phyloP scores from a whole-genome alignment of 2,329 filamentous ascomycete genomes.

The Ophiostoma sp. region DNA sequence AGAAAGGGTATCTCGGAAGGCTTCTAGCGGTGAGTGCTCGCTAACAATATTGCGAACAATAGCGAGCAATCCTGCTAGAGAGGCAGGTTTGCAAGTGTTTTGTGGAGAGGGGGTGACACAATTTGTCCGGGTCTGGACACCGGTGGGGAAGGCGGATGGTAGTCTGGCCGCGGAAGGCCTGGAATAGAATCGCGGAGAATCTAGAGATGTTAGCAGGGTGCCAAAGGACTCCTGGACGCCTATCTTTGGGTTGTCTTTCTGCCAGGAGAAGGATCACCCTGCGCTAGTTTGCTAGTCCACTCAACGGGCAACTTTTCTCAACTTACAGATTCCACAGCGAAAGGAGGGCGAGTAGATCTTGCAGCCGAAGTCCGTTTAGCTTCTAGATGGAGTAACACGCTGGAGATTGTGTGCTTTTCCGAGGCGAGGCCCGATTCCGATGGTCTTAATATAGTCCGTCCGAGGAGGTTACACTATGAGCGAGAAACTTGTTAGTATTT shows the following conservation, averaged over 20 bases:
- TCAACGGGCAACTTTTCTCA: background rate
- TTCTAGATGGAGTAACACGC: background rate
- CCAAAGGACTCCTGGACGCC: background rate
- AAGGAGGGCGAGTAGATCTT: background rate
- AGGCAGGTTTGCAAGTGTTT: background rate
- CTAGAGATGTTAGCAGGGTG: constrained; percentile 3
- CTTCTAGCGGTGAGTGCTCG: constrained; percentile 11
- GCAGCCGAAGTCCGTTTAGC: background rate
- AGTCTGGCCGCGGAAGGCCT: constrained; percentile 11
- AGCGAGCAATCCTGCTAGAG: background rate
- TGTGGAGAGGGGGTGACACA: constrained; percentile 1
- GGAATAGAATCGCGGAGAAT: constrained; percentile 8
- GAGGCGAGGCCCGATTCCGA: constrained; percentile 3
- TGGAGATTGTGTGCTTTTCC: background rate
- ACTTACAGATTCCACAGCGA: constrained; percentile 3
- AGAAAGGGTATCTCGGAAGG: background rate
- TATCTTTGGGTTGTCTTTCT: background rate
- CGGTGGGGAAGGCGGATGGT: constrained; percentile 16
- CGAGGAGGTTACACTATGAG: background rate
- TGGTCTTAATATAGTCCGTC: constrained; percentile 1
- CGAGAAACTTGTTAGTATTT: background rate
- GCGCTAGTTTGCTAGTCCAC: background rate
- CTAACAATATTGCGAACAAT: constrained; percentile 8
- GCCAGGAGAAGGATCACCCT: background rate
- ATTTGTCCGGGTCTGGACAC: constrained; percentile 6